Evolutionary conservation across 1,139 yeast genomes (phyloP).

Genomic region (Nakaseomyces sp.): DNA sequence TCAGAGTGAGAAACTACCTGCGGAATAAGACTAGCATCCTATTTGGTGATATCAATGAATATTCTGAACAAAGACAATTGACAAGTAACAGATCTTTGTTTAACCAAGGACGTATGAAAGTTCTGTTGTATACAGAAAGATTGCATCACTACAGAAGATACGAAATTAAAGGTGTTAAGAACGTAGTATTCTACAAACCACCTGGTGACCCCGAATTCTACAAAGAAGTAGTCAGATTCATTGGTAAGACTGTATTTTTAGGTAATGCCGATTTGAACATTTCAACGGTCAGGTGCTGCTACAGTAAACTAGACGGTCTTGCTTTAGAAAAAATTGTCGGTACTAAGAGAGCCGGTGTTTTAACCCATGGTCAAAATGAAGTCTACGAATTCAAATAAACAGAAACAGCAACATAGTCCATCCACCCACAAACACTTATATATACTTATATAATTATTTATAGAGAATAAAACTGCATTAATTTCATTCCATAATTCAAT

Average conservation of each 20-base stretch:
- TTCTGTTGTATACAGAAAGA: slow-evolving; percentile 83
- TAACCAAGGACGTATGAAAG: slow-evolving; percentile 53
- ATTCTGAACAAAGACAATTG: slow-evolving; percentile 60
- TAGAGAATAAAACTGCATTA: too few relatives aligned
- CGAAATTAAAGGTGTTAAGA: slow-evolving; percentile 80
- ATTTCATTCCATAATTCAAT: not conserved
- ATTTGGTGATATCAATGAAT: slow-evolving; percentile 72
- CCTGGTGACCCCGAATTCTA: slow-evolving; percentile 84
- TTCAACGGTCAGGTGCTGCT: slow-evolving; percentile 58
- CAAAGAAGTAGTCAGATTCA: slow-evolving; percentile 54
- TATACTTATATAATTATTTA: too few relatives aligned
- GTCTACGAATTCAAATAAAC: slow-evolving; percentile 54
- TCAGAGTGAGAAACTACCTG: slow-evolving; percentile 67
- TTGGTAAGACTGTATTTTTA: slow-evolving; percentile 37
- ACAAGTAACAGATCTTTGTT: slow-evolving; percentile 67
- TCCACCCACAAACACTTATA: too few relatives aligned
- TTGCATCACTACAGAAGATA: slow-evolving; percentile 84
- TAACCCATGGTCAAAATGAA: slow-evolving; percentile 65
- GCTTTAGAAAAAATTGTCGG: slow-evolving; percentile 83
- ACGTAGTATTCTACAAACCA: slow-evolving; percentile 68
- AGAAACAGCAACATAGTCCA: not conserved
- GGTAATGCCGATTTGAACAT: slow-evolving; percentile 50
- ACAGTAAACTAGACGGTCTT: slow-evolving; percentile 73
- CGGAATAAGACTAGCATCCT: slow-evolving; percentile 47
- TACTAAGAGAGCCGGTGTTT: slow-evolving; percentile 57